phyloP scores from a whole-genome alignment of 805 yeast species.

The Soucietia sequanensis region DNA sequence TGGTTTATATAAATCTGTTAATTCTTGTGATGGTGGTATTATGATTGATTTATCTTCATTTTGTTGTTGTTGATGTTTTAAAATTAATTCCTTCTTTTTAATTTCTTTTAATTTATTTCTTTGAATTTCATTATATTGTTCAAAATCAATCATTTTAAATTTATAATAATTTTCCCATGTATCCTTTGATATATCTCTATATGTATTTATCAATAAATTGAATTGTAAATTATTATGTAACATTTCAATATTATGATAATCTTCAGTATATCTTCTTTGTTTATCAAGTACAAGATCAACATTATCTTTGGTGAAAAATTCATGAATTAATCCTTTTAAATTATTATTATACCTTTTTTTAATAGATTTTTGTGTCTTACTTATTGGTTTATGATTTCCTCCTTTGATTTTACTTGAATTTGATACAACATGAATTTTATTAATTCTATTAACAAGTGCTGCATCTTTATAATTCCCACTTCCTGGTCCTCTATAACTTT shows the following conservation, averaged over 20 bases:
- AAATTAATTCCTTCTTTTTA: conserved; percentile 10
- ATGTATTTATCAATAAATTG: conserved; percentile 38
- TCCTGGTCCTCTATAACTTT: conserved; percentile 44
- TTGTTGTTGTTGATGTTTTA: conserved; percentile 11
- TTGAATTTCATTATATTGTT: conserved; percentile 25
- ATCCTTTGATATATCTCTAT: conserved; percentile 36
- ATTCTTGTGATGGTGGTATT: conserved; percentile 9
- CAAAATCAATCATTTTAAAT: conserved; percentile 39
- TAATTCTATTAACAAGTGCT: conserved; percentile 38
- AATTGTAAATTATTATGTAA: conserved; percentile 42
- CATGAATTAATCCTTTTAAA: conserved; percentile 39
- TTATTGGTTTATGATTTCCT: conserved; percentile 4
- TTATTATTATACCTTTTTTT: conserved; percentile 16
- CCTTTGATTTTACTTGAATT: conserved; percentile 7
- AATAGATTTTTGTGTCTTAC: conserved; percentile 17
- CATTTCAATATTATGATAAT: conserved; percentile 40
- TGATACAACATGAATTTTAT: conserved; percentile 28
- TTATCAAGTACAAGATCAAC: conserved; percentile 27
- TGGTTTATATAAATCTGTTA: conserved; percentile 11
- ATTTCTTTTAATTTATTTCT: conserved; percentile 14
- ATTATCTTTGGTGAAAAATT: conserved; percentile 27
- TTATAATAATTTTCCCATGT: conserved; percentile 41
- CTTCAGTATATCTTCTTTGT: conserved; percentile 33
- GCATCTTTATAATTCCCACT: conserved; percentile 47
- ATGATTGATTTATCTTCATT: conserved; percentile 4